Percentiles rank a stretch among this genome's conserved stretches.
Conservation (phyloP, 371 early-diverging fungal genomes). For the Chytridium lagenaria region DNA sequence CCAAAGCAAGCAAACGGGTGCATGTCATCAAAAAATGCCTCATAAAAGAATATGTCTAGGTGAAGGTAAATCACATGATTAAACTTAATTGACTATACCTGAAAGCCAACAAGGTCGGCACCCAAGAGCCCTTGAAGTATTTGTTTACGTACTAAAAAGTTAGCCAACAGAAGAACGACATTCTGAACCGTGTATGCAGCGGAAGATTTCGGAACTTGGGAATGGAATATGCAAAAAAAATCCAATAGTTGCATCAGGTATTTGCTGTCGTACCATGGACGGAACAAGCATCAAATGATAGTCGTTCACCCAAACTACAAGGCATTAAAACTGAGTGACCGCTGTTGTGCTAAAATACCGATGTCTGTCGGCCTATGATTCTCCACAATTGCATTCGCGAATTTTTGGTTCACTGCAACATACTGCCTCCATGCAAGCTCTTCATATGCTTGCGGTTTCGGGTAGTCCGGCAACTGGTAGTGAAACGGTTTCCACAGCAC, state of each 20-base stretch:
- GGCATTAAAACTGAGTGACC: constrained; percentile 6
- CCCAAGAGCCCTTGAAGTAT: constrained; percentile 62
- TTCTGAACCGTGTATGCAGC: constrained; percentile 50
- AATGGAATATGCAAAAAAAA: constrained; percentile 77
- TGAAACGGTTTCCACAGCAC: constrained; percentile 76
- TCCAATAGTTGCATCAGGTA: constrained; percentile 64
- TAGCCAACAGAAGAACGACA: neutral
- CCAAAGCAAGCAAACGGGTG: constrained; percentile 53
- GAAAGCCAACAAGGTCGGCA: constrained; percentile 59
- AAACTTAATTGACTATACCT: constrained; percentile 24
- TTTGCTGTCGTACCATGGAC: constrained; percentile 64
- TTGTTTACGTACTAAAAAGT: constrained; percentile 50
- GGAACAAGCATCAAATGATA: constrained; percentile 97
- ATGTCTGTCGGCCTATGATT: constrained; percentile 59
- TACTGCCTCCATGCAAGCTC: constrained; percentile 64
- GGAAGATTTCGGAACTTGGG: constrained; percentile 62
- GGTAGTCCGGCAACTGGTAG: constrained; percentile 64
- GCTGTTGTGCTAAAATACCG: constrained; percentile 34
- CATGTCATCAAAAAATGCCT: constrained; percentile 67
- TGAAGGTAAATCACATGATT: neutral
- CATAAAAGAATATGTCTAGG: constrained; percentile 55
- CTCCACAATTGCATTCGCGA: constrained; percentile 58
- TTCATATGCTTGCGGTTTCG: constrained; percentile 49
- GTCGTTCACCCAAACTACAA: constrained; percentile 95
- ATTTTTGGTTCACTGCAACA: constrained; percentile 61